Evolutionary conservation across 2,329 filamentous ascomycete genomes (phyloP), one percentile per base, ranked within the genome.

Genomic region (Herpomyces periplanetae): DNA sequence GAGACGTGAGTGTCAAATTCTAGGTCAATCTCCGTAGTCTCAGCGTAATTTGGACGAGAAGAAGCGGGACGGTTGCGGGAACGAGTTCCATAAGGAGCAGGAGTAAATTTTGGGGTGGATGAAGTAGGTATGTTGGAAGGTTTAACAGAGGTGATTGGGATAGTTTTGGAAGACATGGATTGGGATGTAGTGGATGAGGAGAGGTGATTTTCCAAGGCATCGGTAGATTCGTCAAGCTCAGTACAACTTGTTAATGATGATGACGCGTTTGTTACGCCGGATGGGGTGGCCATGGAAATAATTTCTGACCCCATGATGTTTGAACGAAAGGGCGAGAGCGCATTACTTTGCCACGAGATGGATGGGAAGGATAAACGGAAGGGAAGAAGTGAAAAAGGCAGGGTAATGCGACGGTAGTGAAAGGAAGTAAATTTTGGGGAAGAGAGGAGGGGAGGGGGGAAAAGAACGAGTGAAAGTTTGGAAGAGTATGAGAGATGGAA

Each of bases 1-100:
- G 30, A 26, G 33, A 27, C 21, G 30, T 27, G 25, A 21, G 11
- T 24, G 19, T 88, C 75, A 36, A 71, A 68, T 35, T 91, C 80
- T 39, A 66, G 57, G 31, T 91, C 75, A 28, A 73, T 48, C 38
- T 88, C 75, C 40, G 54, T 65, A 39, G 75, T 66, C 42, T 96
- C 80, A 19, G 80, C 75, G 39, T 96, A 96, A 40, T 96, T 96
- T 27, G 63, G 59, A 28, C 80, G 64, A 29, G 63, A 51, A 28
- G 51, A 56, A 31, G 64, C 63, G 22, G 54, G 60, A 32, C 73
- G 62, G 40, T 85, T 85, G 36, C 80, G 64, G 30, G 73, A 88
- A 31, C 73, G 63, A 35, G 80, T 96, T 32, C 75, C 75, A 40
- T 96, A 88, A 18, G 57, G 59, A 28, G 56, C 58, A 19, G 61